These are phyloP conservation scores for Fragilaria crotonensis DNA, from an alignment of 108 stramenopile species.

Conservation along the genomic window DNA sequence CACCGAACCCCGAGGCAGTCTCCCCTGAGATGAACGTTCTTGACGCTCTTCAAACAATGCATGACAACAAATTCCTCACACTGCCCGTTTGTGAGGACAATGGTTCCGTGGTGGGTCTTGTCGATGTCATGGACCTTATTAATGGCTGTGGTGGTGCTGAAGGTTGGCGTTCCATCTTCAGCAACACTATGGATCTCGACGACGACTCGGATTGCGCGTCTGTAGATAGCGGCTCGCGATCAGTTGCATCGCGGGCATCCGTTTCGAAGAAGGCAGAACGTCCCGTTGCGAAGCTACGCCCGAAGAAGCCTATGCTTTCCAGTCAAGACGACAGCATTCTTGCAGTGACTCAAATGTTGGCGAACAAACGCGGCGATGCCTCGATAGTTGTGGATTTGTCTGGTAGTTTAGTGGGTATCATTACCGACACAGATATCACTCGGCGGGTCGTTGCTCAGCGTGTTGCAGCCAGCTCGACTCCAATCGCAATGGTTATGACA, in stretches of 20 bases:
- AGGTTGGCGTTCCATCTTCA: conserved; percentile 84
- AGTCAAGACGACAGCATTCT: conserved; percentile 29
- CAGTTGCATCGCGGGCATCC: background rate
- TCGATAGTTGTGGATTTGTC: conserved; percentile 44
- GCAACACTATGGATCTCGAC: conserved; percentile 53
- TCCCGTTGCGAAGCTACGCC: conserved; percentile 54
- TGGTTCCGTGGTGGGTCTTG: conserved; percentile 84
- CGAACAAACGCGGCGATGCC: conserved; percentile 61
- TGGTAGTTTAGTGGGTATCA: conserved; percentile 64
- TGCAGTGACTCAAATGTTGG: conserved; percentile 49
- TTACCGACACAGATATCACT: conserved; percentile 82
- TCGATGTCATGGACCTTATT: conserved; percentile 94
- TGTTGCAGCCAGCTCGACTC: conserved; percentile 41
- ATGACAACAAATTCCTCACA: conserved; percentile 89
- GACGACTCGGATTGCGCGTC: conserved; percentile 43
- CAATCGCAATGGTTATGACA: conserved; percentile 80
- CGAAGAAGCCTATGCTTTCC: conserved; percentile 52
- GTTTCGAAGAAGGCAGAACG: background rate
- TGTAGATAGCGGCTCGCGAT: background rate
- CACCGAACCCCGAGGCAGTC: conserved; percentile 85
- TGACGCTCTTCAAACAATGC: conserved; percentile 90
- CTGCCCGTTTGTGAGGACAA: conserved; percentile 81
- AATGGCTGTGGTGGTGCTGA: conserved; percentile 80
- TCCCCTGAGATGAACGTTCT: conserved; percentile 79
- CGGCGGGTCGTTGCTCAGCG: conserved; percentile 76